These are phyloP conservation scores for Debaryomycetaceae sp. DNA, from an alignment of 1,139 yeast genomes.

Conservation along the genomic window DNA sequence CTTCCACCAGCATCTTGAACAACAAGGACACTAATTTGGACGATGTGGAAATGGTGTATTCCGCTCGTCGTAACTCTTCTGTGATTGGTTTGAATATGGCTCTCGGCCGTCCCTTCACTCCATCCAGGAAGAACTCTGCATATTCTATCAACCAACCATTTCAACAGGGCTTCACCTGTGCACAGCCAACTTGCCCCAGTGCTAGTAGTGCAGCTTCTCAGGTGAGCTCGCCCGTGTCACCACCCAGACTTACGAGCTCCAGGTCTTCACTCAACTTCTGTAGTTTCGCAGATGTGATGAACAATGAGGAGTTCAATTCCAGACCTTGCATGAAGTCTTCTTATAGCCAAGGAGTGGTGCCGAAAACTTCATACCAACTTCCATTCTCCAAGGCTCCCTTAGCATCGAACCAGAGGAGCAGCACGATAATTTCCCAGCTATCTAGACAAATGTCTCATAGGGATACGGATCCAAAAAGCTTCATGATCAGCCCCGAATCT, in stretches of 20 bases:
- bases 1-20: constrained; percentile 62
- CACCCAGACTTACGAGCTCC: constrained; percentile 37
- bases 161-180: constrained; percentile 6
- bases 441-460: constrained; percentile 15
- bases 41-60: constrained; percentile 65
- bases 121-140: constrained; percentile 41
- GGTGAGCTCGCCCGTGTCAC: constrained; percentile 24
- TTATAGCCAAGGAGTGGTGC: constrained; percentile 22
- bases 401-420: constrained; percentile 11
- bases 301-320: constrained; percentile 56
- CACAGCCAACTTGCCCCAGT: background rate
- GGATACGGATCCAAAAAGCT: constrained; percentile 10
- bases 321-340: constrained; percentile 47
- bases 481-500: constrained; percentile 28
- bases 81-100: constrained; percentile 62
- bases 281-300: constrained; percentile 77
- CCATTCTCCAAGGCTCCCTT: constrained; percentile 1
- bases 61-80: constrained; percentile 55
- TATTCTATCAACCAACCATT: constrained; percentile 26
- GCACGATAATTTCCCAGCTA: constrained; percentile 12
- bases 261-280: constrained; percentile 64
- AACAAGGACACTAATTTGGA: constrained; percentile 58
- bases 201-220: constrained; percentile 4
- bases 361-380: constrained; percentile 9
- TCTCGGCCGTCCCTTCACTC: constrained; percentile 43